phyloP scores from a whole-genome alignment of 176 grass and related monocot genomes.

The Elaeis guineensis region DNA sequence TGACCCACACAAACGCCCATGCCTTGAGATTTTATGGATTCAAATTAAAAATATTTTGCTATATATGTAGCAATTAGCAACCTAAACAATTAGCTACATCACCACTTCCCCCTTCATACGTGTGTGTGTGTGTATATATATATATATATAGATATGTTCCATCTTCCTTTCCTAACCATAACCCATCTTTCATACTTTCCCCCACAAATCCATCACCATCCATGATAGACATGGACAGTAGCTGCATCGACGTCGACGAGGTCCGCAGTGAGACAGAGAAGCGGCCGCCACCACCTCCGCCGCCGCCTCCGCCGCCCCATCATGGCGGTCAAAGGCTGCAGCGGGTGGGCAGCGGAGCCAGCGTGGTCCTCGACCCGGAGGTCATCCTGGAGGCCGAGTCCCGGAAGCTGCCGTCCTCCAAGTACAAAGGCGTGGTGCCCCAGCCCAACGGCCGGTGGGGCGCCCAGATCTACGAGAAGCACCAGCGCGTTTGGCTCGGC shows the following conservation, averaged over 20 bases:
- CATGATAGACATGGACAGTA: not conserved
- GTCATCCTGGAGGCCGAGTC: conserved; percentile 4
- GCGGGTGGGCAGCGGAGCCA: conserved; percentile 2
- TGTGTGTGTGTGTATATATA: no score
- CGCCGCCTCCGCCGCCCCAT: not conserved
- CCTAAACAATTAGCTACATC: no score
- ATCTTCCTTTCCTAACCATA: not conserved
- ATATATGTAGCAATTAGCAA: no score
- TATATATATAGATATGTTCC: not conserved
- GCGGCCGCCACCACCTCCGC: not conserved
- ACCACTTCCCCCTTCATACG: no score
- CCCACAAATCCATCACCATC: no score
- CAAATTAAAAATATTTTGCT: no score
- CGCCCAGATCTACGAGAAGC: conserved; percentile 95
- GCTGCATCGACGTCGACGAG: conserved; percentile 1
- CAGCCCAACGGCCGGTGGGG: conserved; percentile 99
- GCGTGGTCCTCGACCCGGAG: conserved; percentile 12
- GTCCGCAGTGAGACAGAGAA: not conserved
- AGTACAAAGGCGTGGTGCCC: conserved; percentile 91
- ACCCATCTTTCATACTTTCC: no score
- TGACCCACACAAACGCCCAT: not conserved
- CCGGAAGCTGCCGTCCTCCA: conserved; percentile 59
- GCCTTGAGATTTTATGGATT: no score
- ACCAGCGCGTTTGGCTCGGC: conserved; percentile 98
- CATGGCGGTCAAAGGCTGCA: not conserved